Percentiles rank a stretch among this genome's conserved stretches.
These are phyloP conservation scores for Globisporangium viniferum DNA, from an alignment of 352 stramenopile species.

Conservation along the genomic window DNA sequence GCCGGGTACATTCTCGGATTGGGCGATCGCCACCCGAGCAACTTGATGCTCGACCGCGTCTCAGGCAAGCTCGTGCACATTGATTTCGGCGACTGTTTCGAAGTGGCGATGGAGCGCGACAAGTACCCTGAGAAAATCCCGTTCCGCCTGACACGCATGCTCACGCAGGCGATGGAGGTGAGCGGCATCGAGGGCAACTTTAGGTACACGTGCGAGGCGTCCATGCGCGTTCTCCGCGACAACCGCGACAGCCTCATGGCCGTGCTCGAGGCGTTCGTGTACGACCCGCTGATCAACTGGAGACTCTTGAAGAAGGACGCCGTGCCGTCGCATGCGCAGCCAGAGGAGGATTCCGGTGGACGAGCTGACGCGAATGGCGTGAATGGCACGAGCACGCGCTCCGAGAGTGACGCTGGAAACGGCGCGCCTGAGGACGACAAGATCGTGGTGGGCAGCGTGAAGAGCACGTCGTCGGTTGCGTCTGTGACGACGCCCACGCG, in stretches of 20 bases:
- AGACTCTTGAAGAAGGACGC: constrained; percentile 90
- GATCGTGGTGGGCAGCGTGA: constrained; percentile 38
- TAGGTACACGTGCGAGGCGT: constrained; percentile 97
- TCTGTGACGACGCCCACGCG: constrained; percentile 35
- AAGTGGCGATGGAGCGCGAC: constrained; percentile 99
- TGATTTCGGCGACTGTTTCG: constrained; percentile 98
- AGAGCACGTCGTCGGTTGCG: constrained; percentile 52
- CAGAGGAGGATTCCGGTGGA: constrained; percentile 33
- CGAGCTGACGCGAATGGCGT: constrained; percentile 12
- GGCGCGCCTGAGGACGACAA: constrained; percentile 28
- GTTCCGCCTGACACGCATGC: constrained; percentile 99
- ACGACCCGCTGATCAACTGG: constrained; percentile 99
- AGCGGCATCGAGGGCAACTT: constrained; percentile 99
- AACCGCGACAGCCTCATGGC: constrained; percentile 99
- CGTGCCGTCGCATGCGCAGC: constrained; percentile 70
- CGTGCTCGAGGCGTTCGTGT: constrained; percentile 99
- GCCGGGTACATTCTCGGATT: constrained; percentile 99
- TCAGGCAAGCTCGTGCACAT: constrained; percentile 99
- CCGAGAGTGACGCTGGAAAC: constrained; percentile 5
- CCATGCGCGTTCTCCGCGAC: constrained; percentile 97
- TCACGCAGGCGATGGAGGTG: constrained; percentile 99
- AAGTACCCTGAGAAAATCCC: constrained; percentile 99
- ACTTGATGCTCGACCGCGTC: constrained; percentile 99
- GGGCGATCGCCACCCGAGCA: constrained; percentile 99
- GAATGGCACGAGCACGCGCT: background rate